These are phyloP conservation scores for Psophocarpus tetragonolobus DNA, from an alignment of 306 rosid genomes.

Conservation along the genomic window DNA sequence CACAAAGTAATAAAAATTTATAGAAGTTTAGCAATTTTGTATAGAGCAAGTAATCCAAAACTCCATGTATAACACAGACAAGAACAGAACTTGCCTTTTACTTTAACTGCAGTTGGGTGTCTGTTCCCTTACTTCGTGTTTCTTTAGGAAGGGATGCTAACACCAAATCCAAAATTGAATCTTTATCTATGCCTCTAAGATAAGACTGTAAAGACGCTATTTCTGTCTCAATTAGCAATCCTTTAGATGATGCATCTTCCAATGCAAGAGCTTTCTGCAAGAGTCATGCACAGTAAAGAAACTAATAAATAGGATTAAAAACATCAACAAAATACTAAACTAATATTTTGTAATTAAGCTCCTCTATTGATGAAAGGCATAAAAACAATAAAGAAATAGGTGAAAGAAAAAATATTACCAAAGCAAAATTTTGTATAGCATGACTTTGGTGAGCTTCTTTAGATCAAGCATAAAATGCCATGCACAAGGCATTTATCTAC, in stretches of 20 bases:
- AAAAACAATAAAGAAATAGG: not conserved
- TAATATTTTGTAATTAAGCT: not conserved
- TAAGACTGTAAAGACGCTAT: constrained; percentile 59
- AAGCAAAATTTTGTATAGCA: constrained; percentile 82
- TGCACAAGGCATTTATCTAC: constrained; percentile 92
- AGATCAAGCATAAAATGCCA: constrained; percentile 93
- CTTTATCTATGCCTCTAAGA: constrained; percentile 79
- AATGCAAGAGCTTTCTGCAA: constrained; percentile 89
- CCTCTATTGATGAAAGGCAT: not conserved
- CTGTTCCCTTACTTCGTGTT: constrained; percentile 66
- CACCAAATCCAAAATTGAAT: constrained; percentile 80
- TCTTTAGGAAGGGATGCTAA: constrained; percentile 88
- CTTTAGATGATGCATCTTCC: constrained; percentile 88
- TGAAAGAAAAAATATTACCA: constrained; percentile 55
- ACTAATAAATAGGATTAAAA: constrained; percentile 19
- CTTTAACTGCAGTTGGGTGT: constrained; percentile 72
- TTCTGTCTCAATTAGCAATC: constrained; percentile 83
- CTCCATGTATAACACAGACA: constrained; percentile 10
- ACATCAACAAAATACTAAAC: constrained; percentile 13
- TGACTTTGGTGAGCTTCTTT: constrained; percentile 91
- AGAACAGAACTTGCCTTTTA: constrained; percentile 62
- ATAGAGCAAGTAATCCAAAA: constrained; percentile 25
- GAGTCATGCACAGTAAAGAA: constrained; percentile 36
- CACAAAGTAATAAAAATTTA: constrained; percentile 21
- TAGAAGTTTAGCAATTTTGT: constrained; percentile 16